Base-by-base conservation (phyloP, 305 asterid species). In the Rubia tinctorum region DNA sequence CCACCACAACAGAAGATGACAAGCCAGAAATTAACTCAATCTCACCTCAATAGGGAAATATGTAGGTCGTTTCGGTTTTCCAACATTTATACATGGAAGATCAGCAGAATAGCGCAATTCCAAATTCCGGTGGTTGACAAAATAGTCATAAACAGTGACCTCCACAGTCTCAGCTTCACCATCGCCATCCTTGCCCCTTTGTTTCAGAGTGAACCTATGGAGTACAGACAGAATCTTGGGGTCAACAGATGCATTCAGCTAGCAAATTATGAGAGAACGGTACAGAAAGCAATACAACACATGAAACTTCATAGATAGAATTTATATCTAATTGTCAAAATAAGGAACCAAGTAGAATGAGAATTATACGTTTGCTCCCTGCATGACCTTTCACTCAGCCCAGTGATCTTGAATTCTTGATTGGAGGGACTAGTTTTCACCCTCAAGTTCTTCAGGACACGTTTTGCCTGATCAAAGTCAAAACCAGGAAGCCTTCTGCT, bases 31-130 rank as follows among this genome's bases (percentile, higher is more conserved):
- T 40, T 67, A 2, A 45, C 10, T 34, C 2, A 45, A 23, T 3
- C 66, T 76, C 65, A 89, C 96, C 91, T 89, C 93, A 23, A 89
- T 55, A 6, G 93, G 96, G 73, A 85, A 78, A 77, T 82, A 89
- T 51, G 78, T 76, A 8, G 89, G 89, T 3, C 80, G 73, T 66
- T 78, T 79, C 17, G 87, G 91, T 66, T 83, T 86, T 68, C 96
- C 96, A 69, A 76, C 89, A 60, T 88, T 86, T 44, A 89, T 81
- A 77, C 96, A 89, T 15, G 96, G 96, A 40, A 87, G 76, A 64
- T 82, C 86, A 75, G 82, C 88, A 61, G 91, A 87, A 80, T 85
- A 85, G 11, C 81, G 82, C 71, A 89, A 69, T 60, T 78, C 82
- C 49, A 89, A 80, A 45, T 83, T 81, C 40, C 96, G 88, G 44